phyloP scores from a whole-genome alignment of 768 basidiomycete species.

The Hebeloma cylindrosporum region DNA sequence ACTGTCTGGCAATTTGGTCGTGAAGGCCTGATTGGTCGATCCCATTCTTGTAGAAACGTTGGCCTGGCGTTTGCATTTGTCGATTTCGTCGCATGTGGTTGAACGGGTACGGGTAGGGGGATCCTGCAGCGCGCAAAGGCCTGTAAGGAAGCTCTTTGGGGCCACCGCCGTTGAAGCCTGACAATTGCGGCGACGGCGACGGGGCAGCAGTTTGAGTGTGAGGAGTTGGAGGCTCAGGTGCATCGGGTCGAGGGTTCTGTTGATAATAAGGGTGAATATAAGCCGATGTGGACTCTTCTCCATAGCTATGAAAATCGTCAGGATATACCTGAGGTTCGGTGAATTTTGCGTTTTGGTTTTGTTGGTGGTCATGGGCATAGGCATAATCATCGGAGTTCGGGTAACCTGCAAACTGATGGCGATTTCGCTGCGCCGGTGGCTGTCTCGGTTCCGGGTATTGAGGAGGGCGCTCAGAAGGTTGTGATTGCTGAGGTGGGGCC shows the following conservation, averaged over 20 bases:
- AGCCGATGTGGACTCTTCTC: slow-evolving; percentile 57
- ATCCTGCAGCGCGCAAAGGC: slow-evolving; percentile 60
- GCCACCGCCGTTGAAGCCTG: slow-evolving; percentile 38
- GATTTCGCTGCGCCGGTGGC: slow-evolving; percentile 5
- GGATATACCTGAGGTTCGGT: slow-evolving; percentile 43
- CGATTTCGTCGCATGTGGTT: slow-evolving; percentile 64
- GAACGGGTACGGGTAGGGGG: slow-evolving; percentile 80
- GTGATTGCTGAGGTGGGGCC: slow-evolving; percentile 23
- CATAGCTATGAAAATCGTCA: slow-evolving; percentile 59
- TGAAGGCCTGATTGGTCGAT: slow-evolving; percentile 50
- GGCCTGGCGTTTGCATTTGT: slow-evolving; percentile 34
- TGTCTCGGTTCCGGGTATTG: slow-evolving; percentile 20
- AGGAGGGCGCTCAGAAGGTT: slow-evolving; percentile 20
- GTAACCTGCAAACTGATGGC: slow-evolving; percentile 26
- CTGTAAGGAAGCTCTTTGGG: slow-evolving; percentile 45
- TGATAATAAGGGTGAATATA: slow-evolving; percentile 62
- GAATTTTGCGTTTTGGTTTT: slow-evolving; percentile 30
- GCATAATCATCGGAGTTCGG: slow-evolving; percentile 18
- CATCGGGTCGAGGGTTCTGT: slow-evolving; percentile 65
- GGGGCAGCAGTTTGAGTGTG: slow-evolving; percentile 74
- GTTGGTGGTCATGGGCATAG: slow-evolving; percentile 22
- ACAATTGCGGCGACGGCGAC: slow-evolving; percentile 66
- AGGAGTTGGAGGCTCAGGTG: slow-evolving; percentile 79
- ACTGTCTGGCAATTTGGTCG: slow-evolving; percentile 72
- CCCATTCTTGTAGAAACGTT: slow-evolving; percentile 30